Percentiles rank a stretch among this genome's conserved stretches.
These are phyloP conservation scores for Taphrina deformans DNA, from an alignment of 1,139 yeast genomes.

Conservation along the genomic window DNA sequence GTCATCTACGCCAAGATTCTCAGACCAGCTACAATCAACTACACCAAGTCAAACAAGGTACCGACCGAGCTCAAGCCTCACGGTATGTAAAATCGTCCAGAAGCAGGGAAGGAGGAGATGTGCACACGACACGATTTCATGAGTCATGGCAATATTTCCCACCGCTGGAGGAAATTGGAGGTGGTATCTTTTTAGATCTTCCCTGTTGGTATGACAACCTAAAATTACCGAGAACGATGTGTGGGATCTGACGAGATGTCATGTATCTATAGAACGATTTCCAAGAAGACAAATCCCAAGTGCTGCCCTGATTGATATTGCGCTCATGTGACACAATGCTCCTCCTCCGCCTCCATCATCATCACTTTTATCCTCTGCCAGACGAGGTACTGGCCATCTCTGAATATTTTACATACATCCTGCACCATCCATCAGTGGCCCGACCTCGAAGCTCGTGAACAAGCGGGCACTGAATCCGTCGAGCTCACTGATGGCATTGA, in stretches of 20 bases:
- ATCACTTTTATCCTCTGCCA: no score
- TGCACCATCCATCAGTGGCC: slow-evolving; percentile 6
- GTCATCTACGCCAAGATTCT: slow-evolving; percentile 63
- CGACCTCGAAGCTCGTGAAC: slow-evolving; percentile 26
- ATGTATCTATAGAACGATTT: background rate
- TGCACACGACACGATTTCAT: slow-evolving; percentile 4
- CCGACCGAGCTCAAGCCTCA: slow-evolving; percentile 32
- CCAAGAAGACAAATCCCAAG: background rate
- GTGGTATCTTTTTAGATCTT: background rate
- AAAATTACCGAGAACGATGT: background rate
- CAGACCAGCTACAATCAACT: slow-evolving; percentile 53
- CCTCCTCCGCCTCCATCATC: no score
- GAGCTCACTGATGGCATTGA: slow-evolving; percentile 24
- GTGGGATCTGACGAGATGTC: background rate
- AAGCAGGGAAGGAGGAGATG: background rate
- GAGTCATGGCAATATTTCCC: background rate
- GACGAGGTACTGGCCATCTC: background rate
- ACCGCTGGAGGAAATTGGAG: background rate
- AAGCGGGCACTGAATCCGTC: slow-evolving; percentile 33
- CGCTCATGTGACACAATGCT: no score
- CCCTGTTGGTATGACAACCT: background rate
- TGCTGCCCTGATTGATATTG: background rate
- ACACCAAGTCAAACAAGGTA: slow-evolving; percentile 23
- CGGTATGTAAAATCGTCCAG: slow-evolving; percentile 14
- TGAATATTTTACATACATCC: background rate